Evolutionary conservation across 495 filamentous ascomycete species (phyloP).

Genomic region (Penicillium egyptiacum): DNA sequence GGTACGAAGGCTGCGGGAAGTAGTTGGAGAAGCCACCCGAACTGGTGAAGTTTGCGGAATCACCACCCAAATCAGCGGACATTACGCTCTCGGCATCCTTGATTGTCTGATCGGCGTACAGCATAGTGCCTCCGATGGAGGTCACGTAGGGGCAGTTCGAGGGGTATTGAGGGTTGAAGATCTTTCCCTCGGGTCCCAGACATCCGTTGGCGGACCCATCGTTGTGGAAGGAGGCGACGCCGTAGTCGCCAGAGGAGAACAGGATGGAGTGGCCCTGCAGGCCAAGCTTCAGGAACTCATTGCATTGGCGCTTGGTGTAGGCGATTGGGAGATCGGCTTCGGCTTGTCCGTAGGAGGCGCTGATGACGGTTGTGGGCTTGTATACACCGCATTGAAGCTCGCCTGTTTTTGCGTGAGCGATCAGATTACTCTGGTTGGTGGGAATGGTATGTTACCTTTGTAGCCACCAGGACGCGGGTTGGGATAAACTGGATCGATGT

Average conservation of each 20-base stretch:
- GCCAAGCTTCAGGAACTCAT: slow-evolving; percentile 65
- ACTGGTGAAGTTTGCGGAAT: slow-evolving; percentile 48
- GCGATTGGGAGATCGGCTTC: slow-evolving; percentile 51
- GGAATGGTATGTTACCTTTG: slow-evolving; percentile 35
- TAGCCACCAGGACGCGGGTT: slow-evolving; percentile 54
- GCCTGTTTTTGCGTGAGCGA: slow-evolving; percentile 8
- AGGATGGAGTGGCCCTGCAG: slow-evolving; percentile 62
- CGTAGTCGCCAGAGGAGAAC: slow-evolving; percentile 60
- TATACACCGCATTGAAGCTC: slow-evolving; percentile 61
- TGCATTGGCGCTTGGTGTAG: slow-evolving; percentile 58
- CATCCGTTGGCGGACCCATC: slow-evolving; percentile 35
- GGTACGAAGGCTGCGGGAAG: slow-evolving; percentile 60
- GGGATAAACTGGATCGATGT: slow-evolving; percentile 55
- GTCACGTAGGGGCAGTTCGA: slow-evolving; percentile 55
- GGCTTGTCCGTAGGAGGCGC: slow-evolving; percentile 56
- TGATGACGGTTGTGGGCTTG: slow-evolving; percentile 62
- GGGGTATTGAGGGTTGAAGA: slow-evolving; percentile 53
- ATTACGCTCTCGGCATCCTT: slow-evolving; percentile 45
- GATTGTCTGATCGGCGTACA: slow-evolving; percentile 41
- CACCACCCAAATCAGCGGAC: slow-evolving; percentile 28
- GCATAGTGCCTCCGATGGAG: slow-evolving; percentile 50
- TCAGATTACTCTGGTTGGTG: neutral
- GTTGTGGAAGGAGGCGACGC: slow-evolving; percentile 50
- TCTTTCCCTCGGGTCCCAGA: slow-evolving; percentile 40
- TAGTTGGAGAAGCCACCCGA: slow-evolving; percentile 70